These are phyloP conservation scores for Neopestalotiopsis rosae DNA, from an alignment of 2,329 filamentous ascomycete species.

Conservation along the genomic window DNA sequence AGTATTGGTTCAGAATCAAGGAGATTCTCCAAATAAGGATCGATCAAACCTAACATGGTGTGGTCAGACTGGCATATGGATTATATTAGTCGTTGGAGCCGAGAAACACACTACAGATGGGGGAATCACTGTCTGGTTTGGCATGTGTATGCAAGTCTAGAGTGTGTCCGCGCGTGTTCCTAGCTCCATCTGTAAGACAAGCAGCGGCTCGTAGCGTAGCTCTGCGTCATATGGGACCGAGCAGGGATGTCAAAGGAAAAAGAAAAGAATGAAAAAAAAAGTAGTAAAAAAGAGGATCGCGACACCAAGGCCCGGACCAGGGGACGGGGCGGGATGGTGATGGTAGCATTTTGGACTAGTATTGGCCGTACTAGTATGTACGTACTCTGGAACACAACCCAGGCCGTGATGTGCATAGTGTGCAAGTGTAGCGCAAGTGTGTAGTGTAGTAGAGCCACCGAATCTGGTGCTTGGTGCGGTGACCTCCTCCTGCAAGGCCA, in stretches of 20 bases:
- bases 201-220: constrained; percentile 35
- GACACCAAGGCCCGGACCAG: constrained; percentile 29
- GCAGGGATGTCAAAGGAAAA: constrained; percentile 39
- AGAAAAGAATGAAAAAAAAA: constrained; percentile 28
- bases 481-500: constrained; percentile 32
- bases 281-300: constrained; percentile 34
- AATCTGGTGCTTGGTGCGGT: constrained; percentile 29
- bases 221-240: constrained; percentile 43
- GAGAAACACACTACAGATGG: constrained; percentile 36
- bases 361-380: not conserved
- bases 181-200: constrained; percentile 39
- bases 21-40: constrained; percentile 33
- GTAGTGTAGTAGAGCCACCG: constrained; percentile 2
- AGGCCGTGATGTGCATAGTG: not conserved
- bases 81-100: constrained; percentile 43
- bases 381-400: not conserved
- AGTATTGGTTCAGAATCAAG: constrained; percentile 30
- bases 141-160: constrained; percentile 40
- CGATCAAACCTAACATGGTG: constrained; percentile 34
- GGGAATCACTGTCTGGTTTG: constrained; percentile 41
- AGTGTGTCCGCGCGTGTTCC: constrained; percentile 36
- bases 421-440: not conserved
- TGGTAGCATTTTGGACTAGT: constrained; percentile 18
- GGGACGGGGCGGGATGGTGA: constrained; percentile 20
- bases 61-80: constrained; percentile 36